A percentile compares a stretch with the other conserved stretches of the same genome.
phyloP scores from a whole-genome alignment of 176 grass and related monocot genomes.

The Hyparrhenia diplandra region DNA sequence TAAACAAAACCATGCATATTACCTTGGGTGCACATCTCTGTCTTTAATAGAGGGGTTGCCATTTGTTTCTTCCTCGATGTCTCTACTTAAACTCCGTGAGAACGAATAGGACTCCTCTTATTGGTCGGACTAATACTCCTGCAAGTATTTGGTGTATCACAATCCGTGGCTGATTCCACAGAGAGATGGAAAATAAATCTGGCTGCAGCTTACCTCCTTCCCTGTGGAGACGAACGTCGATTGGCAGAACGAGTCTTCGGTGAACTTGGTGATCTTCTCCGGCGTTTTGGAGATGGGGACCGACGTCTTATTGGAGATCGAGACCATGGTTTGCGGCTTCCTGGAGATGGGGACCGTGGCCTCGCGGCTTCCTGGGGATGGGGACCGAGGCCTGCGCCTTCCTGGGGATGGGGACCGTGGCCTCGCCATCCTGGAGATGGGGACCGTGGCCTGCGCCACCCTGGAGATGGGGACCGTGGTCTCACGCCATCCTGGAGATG shows the following conservation, averaged over 20 bases:
- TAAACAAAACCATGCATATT: not conserved
- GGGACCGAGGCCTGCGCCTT: constrained; percentile 30
- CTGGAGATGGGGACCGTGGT: constrained; percentile 30
- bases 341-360: constrained; percentile 20
- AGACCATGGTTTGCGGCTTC: constrained; percentile 10
- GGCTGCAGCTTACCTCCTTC: constrained; percentile 35
- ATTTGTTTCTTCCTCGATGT: constrained; percentile 45
- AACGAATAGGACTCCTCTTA: constrained; percentile 52
- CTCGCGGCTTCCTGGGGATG: constrained; percentile 22
- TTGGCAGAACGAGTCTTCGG: constrained; percentile 37
- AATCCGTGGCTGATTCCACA: constrained; percentile 14
- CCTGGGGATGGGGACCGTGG: constrained; percentile 6
- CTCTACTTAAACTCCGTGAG: constrained; percentile 48
- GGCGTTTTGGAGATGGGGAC: constrained; percentile 34
- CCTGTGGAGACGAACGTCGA: constrained; percentile 32
- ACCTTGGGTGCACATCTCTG: constrained; percentile 52
- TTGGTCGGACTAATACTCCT: constrained; percentile 55
- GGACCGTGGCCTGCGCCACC: constrained; percentile 13
- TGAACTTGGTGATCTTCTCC: constrained; percentile 40
- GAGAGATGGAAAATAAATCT: not conserved
- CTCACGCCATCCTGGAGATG: constrained; percentile 26
- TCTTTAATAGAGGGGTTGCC: constrained; percentile 28
- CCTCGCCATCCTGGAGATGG: constrained; percentile 27
- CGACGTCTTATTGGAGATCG: constrained; percentile 15
- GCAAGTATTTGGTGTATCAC: constrained; percentile 5